A percentile compares a stretch with the other conserved stretches of the same genome.
These are phyloP conservation scores for Chaetomium cochliodes DNA, from an alignment of 495 filamentous ascomycete species.

Conservation along the genomic window DNA sequence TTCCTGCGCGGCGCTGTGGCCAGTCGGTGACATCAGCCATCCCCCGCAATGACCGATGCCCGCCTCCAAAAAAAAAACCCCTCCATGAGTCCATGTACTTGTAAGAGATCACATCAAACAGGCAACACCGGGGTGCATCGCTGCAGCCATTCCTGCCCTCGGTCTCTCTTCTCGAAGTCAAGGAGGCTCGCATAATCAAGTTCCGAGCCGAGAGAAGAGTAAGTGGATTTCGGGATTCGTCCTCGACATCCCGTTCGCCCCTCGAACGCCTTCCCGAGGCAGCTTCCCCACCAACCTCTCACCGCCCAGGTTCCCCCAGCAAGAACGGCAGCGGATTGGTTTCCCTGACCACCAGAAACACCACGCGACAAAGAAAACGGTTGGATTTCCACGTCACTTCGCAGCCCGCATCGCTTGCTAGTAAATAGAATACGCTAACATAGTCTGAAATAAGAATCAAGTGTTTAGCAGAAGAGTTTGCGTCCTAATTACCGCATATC, in stretches of 20 bases:
- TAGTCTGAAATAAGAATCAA: too few relatives aligned
- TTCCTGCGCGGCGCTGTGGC: conserved; percentile 4
- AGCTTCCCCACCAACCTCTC: conserved; percentile 20
- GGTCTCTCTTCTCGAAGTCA: background rate
- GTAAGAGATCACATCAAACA: background rate
- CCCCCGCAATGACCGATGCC: background rate
- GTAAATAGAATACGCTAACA: too few relatives aligned
- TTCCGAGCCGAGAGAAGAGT: conserved; percentile 2
- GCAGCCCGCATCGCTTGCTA: too few relatives aligned
- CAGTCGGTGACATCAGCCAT: conserved; percentile 31
- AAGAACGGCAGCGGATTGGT: conserved; percentile 4
- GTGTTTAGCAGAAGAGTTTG: too few relatives aligned
- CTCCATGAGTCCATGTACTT: background rate
- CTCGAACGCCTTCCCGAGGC: conserved; percentile 16
- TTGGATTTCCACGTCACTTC: too few relatives aligned
- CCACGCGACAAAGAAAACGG: background rate
- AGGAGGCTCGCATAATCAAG: conserved; percentile 1
- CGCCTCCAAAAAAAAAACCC: background rate
- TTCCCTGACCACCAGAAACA: conserved; percentile 5
- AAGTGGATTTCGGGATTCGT: conserved; percentile 14
- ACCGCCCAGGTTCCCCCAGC: conserved; percentile 9
- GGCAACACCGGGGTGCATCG: background rate
- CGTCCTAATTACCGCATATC: too few relatives aligned
- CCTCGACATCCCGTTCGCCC: conserved; percentile 14
- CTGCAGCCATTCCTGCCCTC: background rate